Percentiles rank a stretch among this genome's conserved stretches.
These are phyloP conservation scores for Cadophora sp. DNA, from an alignment of 2,329 filamentous ascomycete species.

Conservation along the genomic window DNA sequence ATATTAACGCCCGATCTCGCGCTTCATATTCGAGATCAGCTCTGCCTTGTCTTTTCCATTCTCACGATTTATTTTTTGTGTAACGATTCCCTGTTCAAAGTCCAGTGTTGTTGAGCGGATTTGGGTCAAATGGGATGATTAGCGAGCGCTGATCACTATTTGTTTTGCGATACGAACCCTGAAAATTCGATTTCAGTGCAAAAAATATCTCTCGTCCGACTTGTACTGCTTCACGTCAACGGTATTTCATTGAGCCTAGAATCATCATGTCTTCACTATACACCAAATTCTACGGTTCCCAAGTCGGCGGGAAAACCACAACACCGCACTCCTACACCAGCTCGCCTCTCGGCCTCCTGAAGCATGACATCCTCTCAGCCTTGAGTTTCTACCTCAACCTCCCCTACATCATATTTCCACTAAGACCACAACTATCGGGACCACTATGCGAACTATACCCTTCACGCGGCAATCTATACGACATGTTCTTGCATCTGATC, in stretches of 20 bases:
- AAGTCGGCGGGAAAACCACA: constrained; percentile 62
- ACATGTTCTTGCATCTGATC: constrained; percentile 62
- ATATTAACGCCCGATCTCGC: constrained; percentile 9
- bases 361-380: constrained; percentile 49
- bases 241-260: too few relatives aligned
- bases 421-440: constrained; percentile 58
- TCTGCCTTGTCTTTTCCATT: not conserved
- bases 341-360: constrained; percentile 47
- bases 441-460: constrained; percentile 69
- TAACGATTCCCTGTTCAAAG: not conserved
- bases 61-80: not conserved
- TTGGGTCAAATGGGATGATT: not conserved
- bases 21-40: not conserved
- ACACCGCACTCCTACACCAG: constrained; percentile 67
- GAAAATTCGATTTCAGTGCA: not conserved
- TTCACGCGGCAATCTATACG: constrained; percentile 61
- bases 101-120: not conserved
- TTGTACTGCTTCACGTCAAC: not conserved
- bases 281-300: constrained; percentile 63
- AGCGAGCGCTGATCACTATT: not conserved
- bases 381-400: constrained; percentile 48
- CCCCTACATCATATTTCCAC: constrained; percentile 66
- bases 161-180: not conserved
- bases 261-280: not conserved
- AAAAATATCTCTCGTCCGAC: not conserved